Evolutionary conservation across 495 filamentous ascomycete species (phyloP), one percentile per base, ranked within the genome.

Genomic region (Penicillium salamii): DNA sequence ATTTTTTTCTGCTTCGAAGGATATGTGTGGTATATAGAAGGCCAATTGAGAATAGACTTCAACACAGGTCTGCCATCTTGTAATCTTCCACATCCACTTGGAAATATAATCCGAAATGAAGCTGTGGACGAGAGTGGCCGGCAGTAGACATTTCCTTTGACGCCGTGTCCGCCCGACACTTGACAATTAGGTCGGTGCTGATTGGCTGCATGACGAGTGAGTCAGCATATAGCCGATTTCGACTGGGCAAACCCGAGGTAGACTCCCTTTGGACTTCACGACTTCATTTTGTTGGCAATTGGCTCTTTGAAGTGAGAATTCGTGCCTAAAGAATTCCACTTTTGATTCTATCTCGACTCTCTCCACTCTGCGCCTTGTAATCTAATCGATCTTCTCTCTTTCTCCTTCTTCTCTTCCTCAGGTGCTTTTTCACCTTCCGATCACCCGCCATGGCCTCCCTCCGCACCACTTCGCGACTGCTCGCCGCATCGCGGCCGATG

Each of bases 371-470:
- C 40, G 17, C 4, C 23, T 26, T 8, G 8, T 26, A 43, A 33
- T 32, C 33, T 40, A 53, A 28, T 38, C 23, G 23, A 37, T 20
- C 29, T 12, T 39, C 20, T 21, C 36, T 15, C 42, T 33, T 42
- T 46, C 38, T 31, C 33, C 46, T 44, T 46, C 39, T 7, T 18
- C 7, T 36, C 39, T 39, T 44, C 12, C 23, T 17, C 26, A 33
- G 21, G 15, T 47, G 13, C 21, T 29, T 43, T 45, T 31, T 23
- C 35, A 37, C 38, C 40, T 41, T 51, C 31, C 46, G 46, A 33
- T 48, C 41, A 28, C 41, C 58, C 66, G 76, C 67, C 74, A 92
- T 92, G 88, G 83, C 88, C 67, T 78, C 86, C 77, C 83, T 91
- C 72, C 87, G 87, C 77, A 80, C 81, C 53, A 79, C 83, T 50